These are phyloP conservation scores for Polyporus arcularius DNA, from an alignment of 768 basidiomycete species.

Conservation along the genomic window DNA sequence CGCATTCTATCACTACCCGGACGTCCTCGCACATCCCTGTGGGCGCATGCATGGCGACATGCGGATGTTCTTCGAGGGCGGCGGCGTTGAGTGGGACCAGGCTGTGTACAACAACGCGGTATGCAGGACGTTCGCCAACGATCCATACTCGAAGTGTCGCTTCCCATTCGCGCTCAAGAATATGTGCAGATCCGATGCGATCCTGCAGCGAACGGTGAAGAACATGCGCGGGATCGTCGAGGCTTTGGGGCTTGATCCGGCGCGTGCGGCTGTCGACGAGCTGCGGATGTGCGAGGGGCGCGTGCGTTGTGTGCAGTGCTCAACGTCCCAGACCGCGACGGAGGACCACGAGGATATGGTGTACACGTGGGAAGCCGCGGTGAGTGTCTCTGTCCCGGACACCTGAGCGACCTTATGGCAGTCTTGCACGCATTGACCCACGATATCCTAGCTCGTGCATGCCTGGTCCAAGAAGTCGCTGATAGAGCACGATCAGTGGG, in stretches of 20 bases:
- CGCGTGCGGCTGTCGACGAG: neutral
- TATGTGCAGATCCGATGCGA: neutral
- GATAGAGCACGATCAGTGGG: neutral
- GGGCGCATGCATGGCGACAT: neutral
- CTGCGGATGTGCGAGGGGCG: neutral
- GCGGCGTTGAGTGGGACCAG: neutral
- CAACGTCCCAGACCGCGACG: neutral
- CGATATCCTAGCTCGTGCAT: neutral
- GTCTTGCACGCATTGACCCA: neutral
- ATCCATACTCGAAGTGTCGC: no score
- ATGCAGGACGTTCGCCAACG: no score
- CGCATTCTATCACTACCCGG: neutral
- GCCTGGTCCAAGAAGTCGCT: neutral
- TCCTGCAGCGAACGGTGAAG: neutral
- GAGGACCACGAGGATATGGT: neutral
- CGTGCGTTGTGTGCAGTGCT: neutral
- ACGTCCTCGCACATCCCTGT: neutral
- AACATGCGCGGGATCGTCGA: neutral
- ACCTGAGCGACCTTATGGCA: no score
- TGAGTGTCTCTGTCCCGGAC: neutral
- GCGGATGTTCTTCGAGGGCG: neutral
- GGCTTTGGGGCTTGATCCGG: neutral
- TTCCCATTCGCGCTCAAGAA: neutral
- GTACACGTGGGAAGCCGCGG: neutral
- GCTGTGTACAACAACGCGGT: neutral